Base-by-base conservation (phyloP, 1,284 basidiomycete species). In the Leccinum fallax region DNA sequence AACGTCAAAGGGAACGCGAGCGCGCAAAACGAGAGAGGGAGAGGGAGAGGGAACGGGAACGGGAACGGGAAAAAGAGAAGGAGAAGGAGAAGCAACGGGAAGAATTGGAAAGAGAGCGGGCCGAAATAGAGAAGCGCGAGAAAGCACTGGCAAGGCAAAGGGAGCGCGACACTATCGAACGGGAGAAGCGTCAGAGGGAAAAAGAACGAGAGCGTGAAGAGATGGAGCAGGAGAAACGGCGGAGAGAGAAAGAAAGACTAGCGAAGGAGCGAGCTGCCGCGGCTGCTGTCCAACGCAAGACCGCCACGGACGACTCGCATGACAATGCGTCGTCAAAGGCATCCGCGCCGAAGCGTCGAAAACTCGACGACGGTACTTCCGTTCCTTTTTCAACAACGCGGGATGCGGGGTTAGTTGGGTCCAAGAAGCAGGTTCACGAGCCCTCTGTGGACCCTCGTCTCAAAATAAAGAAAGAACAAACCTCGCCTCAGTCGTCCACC, bases 301-400 rank as follows among this genome's bases (percentile, higher is more conserved):
- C 72, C 38, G 60, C 58, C 5, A 76, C 77, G 21, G 73, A 71
- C 8, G 69, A 63, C 38, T 66, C 68, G 26, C 67, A 63, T 6
- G 74, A 76, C 15, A 67, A 68, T 21, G 5, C 46, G 0, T 58
- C 60, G 4, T 55, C 63, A 28, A 66, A 67, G 21, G 55, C 62
- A n/a, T 57, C 68, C 10, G 63, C 62, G 10, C 65, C 72, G n/a
- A 83, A 83, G 66, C 77, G 76, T 61, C 76, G 80, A 49, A 83
- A 73, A 67, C 73, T 75, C 28, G 80, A 80, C 19, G 71, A 72
- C 5, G 66, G 68, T 40, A 60, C 57, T 57, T 59, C 60, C 6
- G 24, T 62, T 10, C n/a, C 62, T n/a, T 52, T 54, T 4, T 65
- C 58, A 13, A 69, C 66, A 46, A 9, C 36, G 34, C 72, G 67